These are phyloP conservation scores for Astraeus odoratus DNA, from an alignment of 768 basidiomycete genomes.

Conservation along the genomic window DNA sequence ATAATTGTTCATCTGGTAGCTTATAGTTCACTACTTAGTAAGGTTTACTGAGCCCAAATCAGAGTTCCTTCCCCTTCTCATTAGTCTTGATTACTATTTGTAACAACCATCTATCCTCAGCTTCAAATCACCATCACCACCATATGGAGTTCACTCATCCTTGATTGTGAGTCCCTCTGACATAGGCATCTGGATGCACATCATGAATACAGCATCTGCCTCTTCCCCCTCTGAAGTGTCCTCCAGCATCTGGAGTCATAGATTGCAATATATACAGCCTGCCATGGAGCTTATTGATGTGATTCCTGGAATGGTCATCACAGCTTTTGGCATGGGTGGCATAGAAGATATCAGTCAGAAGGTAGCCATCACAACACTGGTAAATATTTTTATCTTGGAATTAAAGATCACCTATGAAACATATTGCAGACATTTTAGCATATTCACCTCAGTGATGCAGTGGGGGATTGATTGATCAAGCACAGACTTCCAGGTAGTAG, in stretches of 20 bases:
- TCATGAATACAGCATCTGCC: conserved; percentile 33
- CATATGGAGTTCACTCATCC: too few species aligned
- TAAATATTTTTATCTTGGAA: too few species aligned
- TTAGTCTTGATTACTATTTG: neutral
- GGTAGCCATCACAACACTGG: too few species aligned
- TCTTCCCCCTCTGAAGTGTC: conserved; percentile 19
- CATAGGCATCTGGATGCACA: neutral
- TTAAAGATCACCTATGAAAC: too few species aligned
- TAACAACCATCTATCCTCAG: neutral
- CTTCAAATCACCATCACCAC: neutral
- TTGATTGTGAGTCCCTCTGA: neutral
- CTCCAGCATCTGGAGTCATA: conserved; percentile 6
- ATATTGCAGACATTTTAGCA: neutral
- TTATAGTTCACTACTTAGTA: too few species aligned
- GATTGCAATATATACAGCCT: conserved; percentile 20
- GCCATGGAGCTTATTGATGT: conserved; percentile 20
- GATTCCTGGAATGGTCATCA: conserved; percentile 15
- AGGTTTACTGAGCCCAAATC: too few species aligned
- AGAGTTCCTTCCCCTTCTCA: too few species aligned
- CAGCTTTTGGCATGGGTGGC: conserved; percentile 11
- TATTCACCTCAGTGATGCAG: too few species aligned
- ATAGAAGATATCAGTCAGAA: neutral
- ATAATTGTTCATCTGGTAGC: too few species aligned
- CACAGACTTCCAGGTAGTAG: conserved; percentile 29
- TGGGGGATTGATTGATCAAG: neutral